These are phyloP conservation scores for Thelonectria rubi DNA, from an alignment of 2,329 filamentous ascomycete genomes.

Conservation along the genomic window DNA sequence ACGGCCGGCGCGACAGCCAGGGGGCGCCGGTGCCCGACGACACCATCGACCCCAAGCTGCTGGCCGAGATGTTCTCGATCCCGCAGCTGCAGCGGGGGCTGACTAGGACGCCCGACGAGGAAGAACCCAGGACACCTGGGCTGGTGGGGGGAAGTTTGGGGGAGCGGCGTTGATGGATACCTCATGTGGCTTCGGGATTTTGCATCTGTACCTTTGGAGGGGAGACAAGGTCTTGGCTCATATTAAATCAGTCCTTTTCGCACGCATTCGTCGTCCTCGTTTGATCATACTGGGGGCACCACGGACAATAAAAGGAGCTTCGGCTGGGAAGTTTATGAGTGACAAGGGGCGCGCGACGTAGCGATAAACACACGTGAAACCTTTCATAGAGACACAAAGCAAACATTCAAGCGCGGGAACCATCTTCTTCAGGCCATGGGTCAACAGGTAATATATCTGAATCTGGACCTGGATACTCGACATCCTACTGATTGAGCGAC, in stretches of 20 bases:
- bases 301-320: not conserved
- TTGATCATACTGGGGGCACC: not conserved
- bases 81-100: not conserved
- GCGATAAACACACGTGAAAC: too few relatives aligned
- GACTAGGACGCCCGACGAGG: constrained; percentile 1
- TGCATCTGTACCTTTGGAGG: not conserved
- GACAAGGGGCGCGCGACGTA: not conserved
- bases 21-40: not conserved
- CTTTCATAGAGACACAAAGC: not conserved
- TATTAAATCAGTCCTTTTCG: not conserved
- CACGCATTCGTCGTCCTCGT: not conserved
- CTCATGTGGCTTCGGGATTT: not conserved
- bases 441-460: constrained; percentile 18
- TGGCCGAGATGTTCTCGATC: constrained; percentile 7
- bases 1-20: not conserved
- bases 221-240: not conserved
- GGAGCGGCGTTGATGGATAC: not conserved
- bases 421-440: not conserved
- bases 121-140: not conserved
- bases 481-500: constrained; percentile 15
- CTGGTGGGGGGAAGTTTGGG: not conserved
- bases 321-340: not conserved
- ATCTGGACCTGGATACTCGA: constrained; percentile 25
- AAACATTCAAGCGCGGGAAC: not conserved
- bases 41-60: constrained; percentile 24